Evolutionary conservation across 2,329 filamentous ascomycete genomes (phyloP).

Genomic region (Ampelomyces quisqualis): DNA sequence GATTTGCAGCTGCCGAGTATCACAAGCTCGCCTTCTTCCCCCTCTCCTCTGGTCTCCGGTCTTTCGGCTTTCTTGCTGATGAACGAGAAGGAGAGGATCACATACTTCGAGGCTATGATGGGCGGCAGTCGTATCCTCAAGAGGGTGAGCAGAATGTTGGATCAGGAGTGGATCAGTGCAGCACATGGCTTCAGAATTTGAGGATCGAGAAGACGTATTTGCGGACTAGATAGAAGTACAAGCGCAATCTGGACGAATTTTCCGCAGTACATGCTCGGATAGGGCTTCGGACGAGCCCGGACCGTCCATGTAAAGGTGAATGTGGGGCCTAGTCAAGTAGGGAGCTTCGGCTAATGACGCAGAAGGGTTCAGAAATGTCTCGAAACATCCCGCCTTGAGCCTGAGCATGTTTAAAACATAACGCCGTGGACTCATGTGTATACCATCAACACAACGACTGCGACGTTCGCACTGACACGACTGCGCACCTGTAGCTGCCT

Average conservation of each 20-base stretch:
- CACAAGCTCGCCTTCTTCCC: conserved; percentile 4
- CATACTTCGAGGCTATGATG: conserved; percentile 54
- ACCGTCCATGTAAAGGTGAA: background rate
- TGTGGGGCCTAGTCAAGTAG: background rate
- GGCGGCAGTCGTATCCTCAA: conserved; percentile 57
- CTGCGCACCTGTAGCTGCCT: background rate
- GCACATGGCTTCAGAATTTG: conserved; percentile 34
- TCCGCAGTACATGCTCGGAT: no score
- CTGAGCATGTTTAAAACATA: conserved; percentile 5
- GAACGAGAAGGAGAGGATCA: conserved; percentile 52
- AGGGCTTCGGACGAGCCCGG: no score
- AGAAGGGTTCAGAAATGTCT: conserved; percentile 22
- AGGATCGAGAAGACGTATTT: no score
- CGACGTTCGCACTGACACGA: background rate
- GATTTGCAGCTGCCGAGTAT: conserved; percentile 8
- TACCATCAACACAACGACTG: background rate
- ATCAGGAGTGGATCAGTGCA: conserved; percentile 51
- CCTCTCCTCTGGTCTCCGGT: conserved; percentile 36
- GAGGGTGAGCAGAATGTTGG: conserved; percentile 55
- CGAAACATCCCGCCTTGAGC: conserved; percentile 11
- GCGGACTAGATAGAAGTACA: no score
- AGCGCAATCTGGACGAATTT: no score
- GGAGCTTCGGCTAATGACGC: conserved; percentile 24
- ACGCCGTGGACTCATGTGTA: background rate
- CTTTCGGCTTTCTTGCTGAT: conserved; percentile 61